phyloP scores from a whole-genome alignment of 345 rosid species.

The Moringa oleifera region DNA sequence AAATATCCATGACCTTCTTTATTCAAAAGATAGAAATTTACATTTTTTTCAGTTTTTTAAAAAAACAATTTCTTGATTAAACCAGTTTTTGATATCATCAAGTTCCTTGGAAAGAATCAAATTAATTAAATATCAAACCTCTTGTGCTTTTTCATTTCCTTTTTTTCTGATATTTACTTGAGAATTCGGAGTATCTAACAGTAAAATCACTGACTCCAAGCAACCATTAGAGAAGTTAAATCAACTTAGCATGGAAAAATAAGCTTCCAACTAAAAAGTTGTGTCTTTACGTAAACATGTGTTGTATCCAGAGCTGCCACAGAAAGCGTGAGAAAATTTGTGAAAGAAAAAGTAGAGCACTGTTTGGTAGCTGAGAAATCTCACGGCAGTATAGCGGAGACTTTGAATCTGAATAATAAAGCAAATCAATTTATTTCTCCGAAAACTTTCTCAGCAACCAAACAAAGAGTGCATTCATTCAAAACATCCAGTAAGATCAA shows the following conservation, averaged over 20 bases:
- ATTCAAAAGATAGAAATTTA: too few relatives aligned
- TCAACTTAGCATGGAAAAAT: neutral
- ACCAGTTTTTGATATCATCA: neutral
- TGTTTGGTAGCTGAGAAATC: slow-evolving; percentile 1
- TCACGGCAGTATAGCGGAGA: too few relatives aligned
- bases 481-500: too few relatives aligned
- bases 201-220: slow-evolving; percentile 3
- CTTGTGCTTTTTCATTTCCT: too few relatives aligned
- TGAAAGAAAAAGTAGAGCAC: neutral
- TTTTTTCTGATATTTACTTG: neutral
- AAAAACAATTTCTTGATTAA: neutral
- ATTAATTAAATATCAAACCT: too few relatives aligned
- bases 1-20: neutral
- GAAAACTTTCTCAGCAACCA: neutral
- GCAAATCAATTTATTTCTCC: neutral
- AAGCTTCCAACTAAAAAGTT: neutral
- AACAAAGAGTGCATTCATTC: too few relatives aligned
- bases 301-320: neutral
- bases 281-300: too few relatives aligned
- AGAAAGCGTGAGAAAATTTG: neutral
- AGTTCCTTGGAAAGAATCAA: neutral
- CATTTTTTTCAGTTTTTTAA: too few relatives aligned
- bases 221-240: neutral
- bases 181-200: slow-evolving; percentile 3
- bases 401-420: neutral